phyloP scores from a whole-genome alignment of 1,284 basidiomycete genomes.

The Peniophora sp. region DNA sequence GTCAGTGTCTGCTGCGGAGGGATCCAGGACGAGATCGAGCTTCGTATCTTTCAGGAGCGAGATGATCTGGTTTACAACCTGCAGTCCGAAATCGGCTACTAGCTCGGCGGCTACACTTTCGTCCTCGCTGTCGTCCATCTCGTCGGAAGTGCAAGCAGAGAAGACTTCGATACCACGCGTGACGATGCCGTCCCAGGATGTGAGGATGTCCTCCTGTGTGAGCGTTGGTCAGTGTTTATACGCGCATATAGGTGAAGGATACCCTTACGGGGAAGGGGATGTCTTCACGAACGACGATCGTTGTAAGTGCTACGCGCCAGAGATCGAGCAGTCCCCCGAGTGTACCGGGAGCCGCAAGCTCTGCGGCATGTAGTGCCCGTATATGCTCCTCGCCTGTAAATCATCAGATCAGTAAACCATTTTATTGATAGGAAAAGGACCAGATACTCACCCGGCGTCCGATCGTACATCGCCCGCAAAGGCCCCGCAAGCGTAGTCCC shows the following conservation, averaged over 20 bases:
- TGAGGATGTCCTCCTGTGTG: neutral
- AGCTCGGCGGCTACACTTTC: slow-evolving; percentile 3
- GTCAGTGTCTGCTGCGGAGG: slow-evolving; percentile 8
- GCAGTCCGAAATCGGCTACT: slow-evolving; percentile 25
- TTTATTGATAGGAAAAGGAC: too few relatives aligned
- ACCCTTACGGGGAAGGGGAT: slow-evolving; percentile 32
- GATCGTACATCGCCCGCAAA: slow-evolving; percentile 43
- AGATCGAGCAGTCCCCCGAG: slow-evolving; percentile 43
- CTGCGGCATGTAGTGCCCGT: slow-evolving; percentile 43
- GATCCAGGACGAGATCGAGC: slow-evolving; percentile 35
- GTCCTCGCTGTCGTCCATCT: slow-evolving; percentile 1
- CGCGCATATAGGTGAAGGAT: neutral
- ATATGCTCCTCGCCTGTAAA: slow-evolving; percentile 35
- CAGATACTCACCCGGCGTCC: slow-evolving; percentile 26
- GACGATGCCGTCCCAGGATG: neutral
- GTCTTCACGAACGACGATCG: slow-evolving; percentile 31
- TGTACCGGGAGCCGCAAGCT: slow-evolving; percentile 45
- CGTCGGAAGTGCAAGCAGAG: slow-evolving; percentile 5
- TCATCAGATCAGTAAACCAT: too few relatives aligned
- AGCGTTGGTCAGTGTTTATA: neutral
- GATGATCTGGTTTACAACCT: slow-evolving; percentile 31
- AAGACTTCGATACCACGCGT: neutral
- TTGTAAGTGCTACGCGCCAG: slow-evolving; percentile 45
- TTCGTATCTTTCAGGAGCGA: slow-evolving; percentile 44
- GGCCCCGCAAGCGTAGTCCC: slow-evolving; percentile 29